Percentiles rank a stretch among this genome's conserved stretches.
phyloP scores from a whole-genome alignment of 345 rosid species.

The Hibiscus syriacus region DNA sequence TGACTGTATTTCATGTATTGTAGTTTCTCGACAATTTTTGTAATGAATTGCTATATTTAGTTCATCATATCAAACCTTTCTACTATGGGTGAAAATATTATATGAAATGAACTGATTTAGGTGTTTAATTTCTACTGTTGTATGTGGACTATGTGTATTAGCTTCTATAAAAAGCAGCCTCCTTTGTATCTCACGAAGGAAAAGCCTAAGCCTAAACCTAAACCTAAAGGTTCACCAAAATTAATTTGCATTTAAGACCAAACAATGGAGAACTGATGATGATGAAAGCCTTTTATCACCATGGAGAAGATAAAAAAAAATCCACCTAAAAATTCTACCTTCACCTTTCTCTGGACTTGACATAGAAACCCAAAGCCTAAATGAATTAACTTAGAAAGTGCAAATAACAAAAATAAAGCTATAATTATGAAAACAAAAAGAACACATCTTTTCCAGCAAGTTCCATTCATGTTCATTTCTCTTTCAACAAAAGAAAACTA shows the following conservation, averaged over 20 bases:
- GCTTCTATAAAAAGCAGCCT: no score
- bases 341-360: background rate
- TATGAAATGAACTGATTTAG: background rate
- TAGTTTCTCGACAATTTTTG: background rate
- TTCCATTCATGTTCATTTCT: background rate
- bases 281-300: background rate
- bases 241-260: no score
- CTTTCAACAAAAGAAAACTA: background rate
- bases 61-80: background rate
- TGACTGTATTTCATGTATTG: background rate
- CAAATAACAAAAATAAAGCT: background rate
- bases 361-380: background rate
- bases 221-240: no score
- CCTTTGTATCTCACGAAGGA: no score
- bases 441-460: background rate
- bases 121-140: background rate
- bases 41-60: background rate
- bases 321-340: background rate
- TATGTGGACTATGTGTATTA: no score
- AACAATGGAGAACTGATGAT: background rate
- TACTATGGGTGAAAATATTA: background rate
- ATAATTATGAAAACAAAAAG: no score
- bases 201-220: no score
- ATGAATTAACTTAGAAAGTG: background rate
- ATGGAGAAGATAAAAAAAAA: no score